These are phyloP conservation scores for Edaphochlamys debaryana DNA, from an alignment of 139 green algal species.

Conservation along the genomic window DNA sequence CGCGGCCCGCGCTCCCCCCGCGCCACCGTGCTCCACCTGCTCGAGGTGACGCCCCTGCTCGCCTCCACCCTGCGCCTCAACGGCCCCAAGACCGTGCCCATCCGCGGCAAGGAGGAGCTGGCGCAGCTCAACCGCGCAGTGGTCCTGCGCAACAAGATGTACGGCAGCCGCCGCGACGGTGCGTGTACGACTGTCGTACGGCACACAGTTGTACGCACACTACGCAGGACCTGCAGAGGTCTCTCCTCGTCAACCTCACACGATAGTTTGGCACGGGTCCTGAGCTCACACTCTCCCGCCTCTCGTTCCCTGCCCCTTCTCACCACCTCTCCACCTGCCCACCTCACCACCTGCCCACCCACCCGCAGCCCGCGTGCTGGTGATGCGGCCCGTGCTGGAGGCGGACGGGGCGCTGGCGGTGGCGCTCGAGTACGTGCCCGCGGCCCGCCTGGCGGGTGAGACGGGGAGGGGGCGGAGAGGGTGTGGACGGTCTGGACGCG, in stretches of 20 bases:
- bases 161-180: conserved; percentile 1
- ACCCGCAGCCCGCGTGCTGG: neutral
- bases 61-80: neutral
- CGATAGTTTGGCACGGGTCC: no score
- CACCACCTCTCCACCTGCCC: no score
- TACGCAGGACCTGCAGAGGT: no score
- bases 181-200: no score
- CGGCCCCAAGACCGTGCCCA: neutral
- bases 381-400: conserved; percentile 18
- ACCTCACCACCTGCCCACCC: no score
- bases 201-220: no score
- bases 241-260: no score
- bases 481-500: no score
- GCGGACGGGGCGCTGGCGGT: neutral
- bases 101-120: conserved; percentile 5
- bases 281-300: neutral
- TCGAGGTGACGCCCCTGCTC: conserved; percentile 22
- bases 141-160: conserved; percentile 25
- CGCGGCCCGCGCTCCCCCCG: neutral
- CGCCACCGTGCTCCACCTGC: conserved; percentile 12
- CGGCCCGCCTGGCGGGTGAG: neutral
- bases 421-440: neutral
- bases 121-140: conserved; percentile 17
- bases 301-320: neutral
- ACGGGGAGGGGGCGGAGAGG: no score